Base-by-base conservation (phyloP, 2,329 filamentous ascomycete genomes). In the Akanthomyces dipterigenus region DNA sequence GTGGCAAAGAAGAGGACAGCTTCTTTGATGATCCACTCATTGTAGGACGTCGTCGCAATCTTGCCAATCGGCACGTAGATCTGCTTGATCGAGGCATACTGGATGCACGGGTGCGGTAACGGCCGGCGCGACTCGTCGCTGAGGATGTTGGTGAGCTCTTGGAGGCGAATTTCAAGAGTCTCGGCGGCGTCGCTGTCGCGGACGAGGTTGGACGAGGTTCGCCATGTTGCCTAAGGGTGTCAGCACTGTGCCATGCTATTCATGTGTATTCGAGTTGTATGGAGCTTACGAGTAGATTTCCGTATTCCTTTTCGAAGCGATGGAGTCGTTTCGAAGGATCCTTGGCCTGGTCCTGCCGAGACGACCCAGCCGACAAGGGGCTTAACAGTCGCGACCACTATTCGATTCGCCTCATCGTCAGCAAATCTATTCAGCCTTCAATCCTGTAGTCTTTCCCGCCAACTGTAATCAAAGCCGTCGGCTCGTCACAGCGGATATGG, bases 21-120 rank as follows among this genome's bases (percentile, higher is more conserved):
- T 70, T 93, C 90, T 65, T 88, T 87, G 67, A 98, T 88, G 70
- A 97, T 88, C 70, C 86, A 88, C 68, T 96, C 89, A 73, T 96
- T 90, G 72, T 91, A 88, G 36, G 90, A 92, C 0, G 88, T 88
- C 2, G 90, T 86, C 3, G 93, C 92, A 67, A 98, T 92, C 76
- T 96, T 92, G 65, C 90, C 90, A 65, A 98, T 88, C 14, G 90
- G 89, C 5, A 91, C 87, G 73, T 96, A 99, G 56, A 97, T 89
- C 72, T 96, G 91, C 67, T 93, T 91, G 59, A 87, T 85, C 40
- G 91, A 87, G 63, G 91, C 90, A 75, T 93, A 97, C 68, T 88
- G 83, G 42, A 98, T 90, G 77, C 95, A 99, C 4, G 93, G 89
- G 74, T 98, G 93, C 7, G 93, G 93, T 28, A 92, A 83, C 5